A percentile compares a stretch with the other conserved stretches of the same genome.
Conservation (phyloP, 352 stramenopile species). For the Thalassiosira delicatula region DNA sequence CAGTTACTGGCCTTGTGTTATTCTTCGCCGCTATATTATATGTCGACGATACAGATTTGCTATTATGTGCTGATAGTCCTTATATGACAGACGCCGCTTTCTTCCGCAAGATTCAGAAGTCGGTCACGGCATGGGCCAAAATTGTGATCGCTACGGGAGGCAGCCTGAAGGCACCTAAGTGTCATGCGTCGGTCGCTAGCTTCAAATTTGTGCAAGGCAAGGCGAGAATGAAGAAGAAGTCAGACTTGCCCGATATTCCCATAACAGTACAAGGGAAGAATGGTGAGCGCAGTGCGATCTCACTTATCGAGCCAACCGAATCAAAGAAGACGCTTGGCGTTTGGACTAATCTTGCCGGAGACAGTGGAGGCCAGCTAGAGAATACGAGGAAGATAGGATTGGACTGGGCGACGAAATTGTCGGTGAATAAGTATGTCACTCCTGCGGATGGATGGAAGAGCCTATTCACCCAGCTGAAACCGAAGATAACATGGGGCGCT, state of each 20-base stretch:
- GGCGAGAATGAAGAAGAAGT: neutral
- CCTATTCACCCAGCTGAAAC: constrained; percentile 15
- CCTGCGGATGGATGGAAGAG: constrained; percentile 10
- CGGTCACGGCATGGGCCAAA: neutral
- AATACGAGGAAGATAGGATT: neutral
- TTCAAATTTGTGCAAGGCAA: neutral
- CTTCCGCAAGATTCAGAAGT: neutral
- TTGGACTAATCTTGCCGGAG: neutral
- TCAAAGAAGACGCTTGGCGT: constrained; percentile 14
- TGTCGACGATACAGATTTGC: constrained; percentile 16
- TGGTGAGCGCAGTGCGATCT: neutral
- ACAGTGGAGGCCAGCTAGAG: constrained; percentile 1
- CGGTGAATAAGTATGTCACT: neutral
- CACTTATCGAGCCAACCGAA: neutral
- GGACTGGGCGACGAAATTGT: constrained; percentile 5
- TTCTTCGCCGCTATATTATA: constrained; percentile 18
- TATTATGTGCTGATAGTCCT: neutral
- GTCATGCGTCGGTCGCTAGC: neutral
- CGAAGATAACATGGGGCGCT: constrained; percentile 11
- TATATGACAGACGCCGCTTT: neutral
- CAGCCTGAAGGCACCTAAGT: neutral
- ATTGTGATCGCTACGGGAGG: constrained; percentile 2
- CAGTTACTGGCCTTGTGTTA: neutral
- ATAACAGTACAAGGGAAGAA: constrained; percentile 3
- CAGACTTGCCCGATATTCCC: neutral